Percentiles rank a stretch among this genome's conserved stretches.
phyloP scores from a whole-genome alignment of 73 alveolate genomes.

The Tetrahymena elliotti region DNA sequence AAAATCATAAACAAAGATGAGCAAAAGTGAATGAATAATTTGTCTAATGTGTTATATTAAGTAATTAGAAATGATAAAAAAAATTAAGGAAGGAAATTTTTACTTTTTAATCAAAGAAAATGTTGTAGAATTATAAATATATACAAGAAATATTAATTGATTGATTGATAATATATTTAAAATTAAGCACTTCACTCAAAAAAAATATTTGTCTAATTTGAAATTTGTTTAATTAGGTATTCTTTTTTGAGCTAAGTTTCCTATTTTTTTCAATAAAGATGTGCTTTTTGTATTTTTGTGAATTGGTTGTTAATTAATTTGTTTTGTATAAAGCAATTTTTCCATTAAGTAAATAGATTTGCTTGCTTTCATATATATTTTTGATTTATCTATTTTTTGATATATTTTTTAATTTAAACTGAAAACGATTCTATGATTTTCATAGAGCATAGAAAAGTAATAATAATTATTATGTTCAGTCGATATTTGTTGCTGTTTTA shows the following conservation, averaged over 20 bases:
- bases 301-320: no score
- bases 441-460: not conserved
- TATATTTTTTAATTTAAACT: no score
- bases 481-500: not conserved
- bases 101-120: not conserved
- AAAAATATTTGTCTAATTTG: not conserved
- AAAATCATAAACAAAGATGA: no score
- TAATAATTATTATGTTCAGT: not conserved
- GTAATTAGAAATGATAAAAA: no score
- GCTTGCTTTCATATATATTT: not conserved
- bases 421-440: no score
- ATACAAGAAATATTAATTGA: not conserved
- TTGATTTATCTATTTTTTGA: no score
- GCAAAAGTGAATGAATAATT: no score
- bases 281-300: not conserved
- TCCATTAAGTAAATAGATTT: not conserved
- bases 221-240: not conserved
- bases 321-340: not conserved
- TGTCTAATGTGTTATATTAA: no score
- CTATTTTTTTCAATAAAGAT: not conserved
- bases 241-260: no score
- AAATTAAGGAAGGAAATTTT: no score
- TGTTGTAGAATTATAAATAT: not conserved
- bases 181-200: not conserved
- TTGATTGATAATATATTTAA: no score